Evolutionary conservation across 306 rosid species (phyloP).

Genomic region (Vigna radiata): DNA sequence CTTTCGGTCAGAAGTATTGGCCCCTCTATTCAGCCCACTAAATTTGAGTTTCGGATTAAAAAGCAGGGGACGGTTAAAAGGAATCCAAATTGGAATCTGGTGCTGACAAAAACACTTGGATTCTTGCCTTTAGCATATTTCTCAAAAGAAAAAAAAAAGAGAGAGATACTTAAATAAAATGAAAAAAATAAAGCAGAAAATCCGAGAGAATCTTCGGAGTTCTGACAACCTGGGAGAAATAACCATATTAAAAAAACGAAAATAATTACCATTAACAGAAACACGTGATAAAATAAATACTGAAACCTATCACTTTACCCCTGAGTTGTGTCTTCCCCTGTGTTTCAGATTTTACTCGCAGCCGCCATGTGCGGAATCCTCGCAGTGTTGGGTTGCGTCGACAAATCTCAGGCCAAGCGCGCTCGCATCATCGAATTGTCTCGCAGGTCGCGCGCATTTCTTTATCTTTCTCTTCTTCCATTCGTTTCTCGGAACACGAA

Average conservation of each 20-base stretch:
- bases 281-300: not conserved
- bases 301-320: slow-evolving; percentile 1
- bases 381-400: slow-evolving; percentile 85
- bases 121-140: not conserved
- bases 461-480: not conserved
- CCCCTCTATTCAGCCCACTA: not conserved
- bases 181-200: too few relatives aligned
- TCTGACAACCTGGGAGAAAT: slow-evolving; percentile 32
- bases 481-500: not conserved
- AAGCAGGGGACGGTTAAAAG: not conserved
- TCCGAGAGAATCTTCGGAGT: slow-evolving; percentile 25
- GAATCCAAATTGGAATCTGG: slow-evolving; percentile 38
- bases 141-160: not conserved
- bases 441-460: slow-evolving; percentile 60
- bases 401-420: slow-evolving; percentile 83
- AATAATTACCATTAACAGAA: not conserved
- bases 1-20: not conserved
- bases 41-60: not conserved
- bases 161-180: not conserved
- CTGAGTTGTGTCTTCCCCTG: slow-evolving; percentile 7
- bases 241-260: slow-evolving; percentile 20
- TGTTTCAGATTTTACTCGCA: not conserved
- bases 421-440: slow-evolving; percentile 89
- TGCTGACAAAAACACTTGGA: slow-evolving; percentile 41
- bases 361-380: slow-evolving; percentile 98